Conservation (phyloP, 352 stramenopile species). For the Globisporangium camurandrum region DNA sequence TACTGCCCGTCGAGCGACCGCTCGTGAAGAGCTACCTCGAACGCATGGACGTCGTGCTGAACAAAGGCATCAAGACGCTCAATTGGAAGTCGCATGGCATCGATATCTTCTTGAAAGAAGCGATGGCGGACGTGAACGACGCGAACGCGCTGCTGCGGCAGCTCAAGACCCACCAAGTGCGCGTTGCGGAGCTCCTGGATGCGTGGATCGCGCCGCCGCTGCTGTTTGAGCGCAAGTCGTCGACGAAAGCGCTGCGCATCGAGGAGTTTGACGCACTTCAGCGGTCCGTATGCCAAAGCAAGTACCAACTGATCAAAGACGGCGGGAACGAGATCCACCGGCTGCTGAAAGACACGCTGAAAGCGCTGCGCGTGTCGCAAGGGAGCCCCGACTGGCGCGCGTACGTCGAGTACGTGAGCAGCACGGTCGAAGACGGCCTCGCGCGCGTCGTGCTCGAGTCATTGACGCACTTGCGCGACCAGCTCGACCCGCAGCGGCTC, state of each 20-base stretch:
- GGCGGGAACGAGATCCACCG: constrained; percentile 82
- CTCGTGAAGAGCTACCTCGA: constrained; percentile 86
- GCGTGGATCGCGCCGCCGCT: constrained; percentile 63
- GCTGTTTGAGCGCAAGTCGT: constrained; percentile 75
- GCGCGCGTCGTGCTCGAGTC: constrained; percentile 66
- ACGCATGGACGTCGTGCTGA: constrained; percentile 85
- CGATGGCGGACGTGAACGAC: constrained; percentile 86
- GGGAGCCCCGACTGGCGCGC: constrained; percentile 89
- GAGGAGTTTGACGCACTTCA: constrained; percentile 87
- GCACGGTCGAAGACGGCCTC: constrained; percentile 83
- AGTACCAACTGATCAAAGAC: constrained; percentile 86
- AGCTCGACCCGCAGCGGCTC: constrained; percentile 80
- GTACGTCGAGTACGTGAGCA: constrained; percentile 90
- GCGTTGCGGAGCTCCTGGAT: constrained; percentile 70
- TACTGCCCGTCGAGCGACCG: constrained; percentile 86
- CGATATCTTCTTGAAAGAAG: constrained; percentile 88
- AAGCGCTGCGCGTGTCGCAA: constrained; percentile 83
- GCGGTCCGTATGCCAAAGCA: constrained; percentile 52
- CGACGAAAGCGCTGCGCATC: constrained; percentile 65
- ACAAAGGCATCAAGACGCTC: constrained; percentile 83
- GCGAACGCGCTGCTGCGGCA: constrained; percentile 79
- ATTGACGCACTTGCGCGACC: constrained; percentile 58
- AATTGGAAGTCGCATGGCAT: constrained; percentile 94
- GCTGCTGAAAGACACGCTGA: constrained; percentile 88
- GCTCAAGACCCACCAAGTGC: constrained; percentile 83